Conservation (phyloP, 495 filamentous ascomycete species). For the Parmelia sp. region DNA sequence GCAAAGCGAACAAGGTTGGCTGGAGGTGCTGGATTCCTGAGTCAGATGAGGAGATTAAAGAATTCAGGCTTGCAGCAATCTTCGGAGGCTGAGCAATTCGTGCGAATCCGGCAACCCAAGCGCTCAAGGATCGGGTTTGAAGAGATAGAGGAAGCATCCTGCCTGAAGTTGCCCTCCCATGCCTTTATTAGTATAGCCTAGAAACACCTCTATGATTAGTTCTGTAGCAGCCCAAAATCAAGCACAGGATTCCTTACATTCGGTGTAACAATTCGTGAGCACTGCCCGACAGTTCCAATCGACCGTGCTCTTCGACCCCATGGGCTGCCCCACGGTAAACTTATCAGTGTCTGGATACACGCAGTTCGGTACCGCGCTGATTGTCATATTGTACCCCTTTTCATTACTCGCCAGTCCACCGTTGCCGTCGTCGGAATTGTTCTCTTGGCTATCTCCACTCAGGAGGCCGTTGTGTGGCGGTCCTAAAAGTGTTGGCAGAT, state of each 20-base stretch:
- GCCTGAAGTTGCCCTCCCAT: constrained; percentile 1
- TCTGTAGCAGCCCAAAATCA: neutral
- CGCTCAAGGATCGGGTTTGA: constrained; percentile 2
- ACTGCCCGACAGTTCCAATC: neutral
- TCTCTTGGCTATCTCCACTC: neutral
- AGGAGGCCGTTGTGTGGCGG: neutral
- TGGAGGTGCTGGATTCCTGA: neutral
- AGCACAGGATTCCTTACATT: neutral
- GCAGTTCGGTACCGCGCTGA: neutral
- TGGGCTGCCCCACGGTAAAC: neutral
- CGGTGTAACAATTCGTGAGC: neutral
- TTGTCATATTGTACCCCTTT: neutral
- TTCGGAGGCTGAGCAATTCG: neutral
- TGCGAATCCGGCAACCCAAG: neutral
- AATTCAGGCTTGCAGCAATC: neutral
- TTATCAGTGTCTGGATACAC: neutral
- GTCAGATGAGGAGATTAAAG: neutral
- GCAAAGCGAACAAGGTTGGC: too few species aligned
- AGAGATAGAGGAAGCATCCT: constrained; percentile 1
- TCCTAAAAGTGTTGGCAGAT: neutral
- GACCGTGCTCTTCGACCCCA: neutral
- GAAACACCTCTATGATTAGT: neutral
- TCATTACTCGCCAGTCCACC: neutral
- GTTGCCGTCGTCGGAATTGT: neutral
- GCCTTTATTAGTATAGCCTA: neutral